Conservation (phyloP, 306 rosid genomes). For the Neltuma alba region DNA sequence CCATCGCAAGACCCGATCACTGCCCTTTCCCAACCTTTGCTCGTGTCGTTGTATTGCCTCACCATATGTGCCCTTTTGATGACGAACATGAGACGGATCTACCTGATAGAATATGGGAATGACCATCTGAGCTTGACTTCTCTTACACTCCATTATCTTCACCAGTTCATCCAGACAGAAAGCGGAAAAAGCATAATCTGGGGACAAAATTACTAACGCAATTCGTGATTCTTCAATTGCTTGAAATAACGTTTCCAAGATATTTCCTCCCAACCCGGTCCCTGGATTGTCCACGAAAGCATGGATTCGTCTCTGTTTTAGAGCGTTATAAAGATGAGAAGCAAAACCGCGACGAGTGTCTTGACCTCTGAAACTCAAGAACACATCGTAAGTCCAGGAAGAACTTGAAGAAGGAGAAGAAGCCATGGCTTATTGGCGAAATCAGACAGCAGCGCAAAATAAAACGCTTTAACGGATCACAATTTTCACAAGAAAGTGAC, state of each 20-base stretch:
- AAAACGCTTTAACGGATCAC: no score
- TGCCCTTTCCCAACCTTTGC: background rate
- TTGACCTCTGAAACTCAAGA: no score
- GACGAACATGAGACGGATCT: background rate
- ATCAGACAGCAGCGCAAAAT: no score
- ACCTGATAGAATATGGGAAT: background rate
- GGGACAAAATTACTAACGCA: conserved; percentile 14
- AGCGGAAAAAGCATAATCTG: background rate
- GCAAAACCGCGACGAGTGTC: no score
- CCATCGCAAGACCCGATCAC: background rate
- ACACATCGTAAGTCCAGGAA: no score
- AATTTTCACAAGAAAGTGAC: no score
- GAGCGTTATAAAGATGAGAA: no score
- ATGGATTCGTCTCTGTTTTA: conserved; percentile 6
- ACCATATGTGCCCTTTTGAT: background rate
- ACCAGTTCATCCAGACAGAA: conserved; percentile 30
- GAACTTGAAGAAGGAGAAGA: no score
- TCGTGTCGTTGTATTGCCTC: background rate
- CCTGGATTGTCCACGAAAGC: conserved; percentile 3
- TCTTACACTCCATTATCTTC: background rate
- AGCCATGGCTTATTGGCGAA: no score
- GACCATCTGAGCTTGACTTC: background rate
- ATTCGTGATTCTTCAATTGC: conserved; percentile 22
- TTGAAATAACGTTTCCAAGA: background rate
- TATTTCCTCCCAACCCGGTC: background rate